phyloP scores from a whole-genome alignment of 805 yeast genomes.

The Wickerhamiella galacta region DNA sequence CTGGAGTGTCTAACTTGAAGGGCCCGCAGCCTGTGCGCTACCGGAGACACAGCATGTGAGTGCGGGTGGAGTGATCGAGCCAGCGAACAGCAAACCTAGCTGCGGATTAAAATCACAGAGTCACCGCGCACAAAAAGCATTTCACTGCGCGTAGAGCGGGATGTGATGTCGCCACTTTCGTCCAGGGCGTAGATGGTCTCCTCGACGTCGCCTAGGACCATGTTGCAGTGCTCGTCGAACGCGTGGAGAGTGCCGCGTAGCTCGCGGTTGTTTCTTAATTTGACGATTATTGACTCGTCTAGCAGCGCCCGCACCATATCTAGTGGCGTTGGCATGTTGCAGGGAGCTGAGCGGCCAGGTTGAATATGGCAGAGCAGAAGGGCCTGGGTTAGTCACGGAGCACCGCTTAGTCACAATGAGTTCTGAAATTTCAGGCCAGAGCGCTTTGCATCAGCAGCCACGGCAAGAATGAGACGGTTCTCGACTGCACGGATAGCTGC shows the following conservation, averaged over 20 bases:
- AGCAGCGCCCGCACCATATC: conserved; percentile 72
- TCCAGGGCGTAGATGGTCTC: conserved; percentile 57
- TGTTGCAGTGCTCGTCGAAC: conserved; percentile 90
- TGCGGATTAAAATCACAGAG: conserved; percentile 69
- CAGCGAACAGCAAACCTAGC: too few species aligned
- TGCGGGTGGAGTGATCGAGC: not conserved
- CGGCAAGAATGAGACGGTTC: conserved; percentile 6
- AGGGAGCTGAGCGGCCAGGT: too few species aligned
- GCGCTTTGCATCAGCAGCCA: too few species aligned
- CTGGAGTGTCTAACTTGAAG: conserved; percentile 29
- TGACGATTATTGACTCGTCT: conserved; percentile 75
- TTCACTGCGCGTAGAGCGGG: conserved; percentile 44
- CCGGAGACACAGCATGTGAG: conserved; percentile 11
- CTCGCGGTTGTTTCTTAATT: conserved; percentile 87
- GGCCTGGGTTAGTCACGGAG: not conserved
- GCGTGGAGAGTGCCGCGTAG: conserved; percentile 82
- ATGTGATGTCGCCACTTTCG: conserved; percentile 28
- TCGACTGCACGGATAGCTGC: conserved; percentile 19
- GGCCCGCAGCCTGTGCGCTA: conserved; percentile 8
- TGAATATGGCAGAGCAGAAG: not conserved
- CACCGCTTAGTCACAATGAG: too few species aligned
- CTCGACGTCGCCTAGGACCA: conserved; percentile 82
- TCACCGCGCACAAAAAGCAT: conserved; percentile 98
- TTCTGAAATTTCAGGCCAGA: too few species aligned
- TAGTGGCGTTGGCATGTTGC: conserved; percentile 63